Conservation (phyloP, 2,329 filamentous ascomycete genomes). For the Neopestalotiopsis clavispora region DNA sequence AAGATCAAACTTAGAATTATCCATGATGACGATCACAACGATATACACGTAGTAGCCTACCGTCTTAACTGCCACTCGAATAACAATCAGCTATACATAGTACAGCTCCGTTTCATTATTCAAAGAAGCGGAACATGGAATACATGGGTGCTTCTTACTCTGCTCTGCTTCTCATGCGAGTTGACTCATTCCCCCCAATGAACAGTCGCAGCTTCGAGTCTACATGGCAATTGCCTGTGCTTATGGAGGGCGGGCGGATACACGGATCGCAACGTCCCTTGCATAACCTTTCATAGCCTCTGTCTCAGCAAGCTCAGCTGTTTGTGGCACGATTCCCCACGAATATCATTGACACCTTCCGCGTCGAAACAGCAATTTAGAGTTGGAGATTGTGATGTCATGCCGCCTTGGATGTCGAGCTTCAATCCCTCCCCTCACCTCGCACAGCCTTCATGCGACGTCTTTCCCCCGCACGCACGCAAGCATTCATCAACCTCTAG, state of each 20-base stretch:
- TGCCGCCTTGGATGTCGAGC: background rate
- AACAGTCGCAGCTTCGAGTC: too few species aligned
- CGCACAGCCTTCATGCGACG: background rate
- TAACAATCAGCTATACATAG: too few species aligned
- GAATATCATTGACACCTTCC: background rate
- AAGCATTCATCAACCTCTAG: background rate
- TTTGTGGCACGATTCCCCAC: background rate
- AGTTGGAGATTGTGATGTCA: conserved; percentile 14
- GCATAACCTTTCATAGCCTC: background rate
- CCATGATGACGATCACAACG: too few species aligned
- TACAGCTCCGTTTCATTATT: too few species aligned
- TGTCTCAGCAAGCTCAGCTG: background rate
- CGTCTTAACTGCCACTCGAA: background rate
- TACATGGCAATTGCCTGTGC: too few species aligned
- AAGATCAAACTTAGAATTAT: too few species aligned
- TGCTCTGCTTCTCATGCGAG: too few species aligned
- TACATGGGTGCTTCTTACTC: too few species aligned
- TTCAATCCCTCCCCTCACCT: conserved; percentile 1
- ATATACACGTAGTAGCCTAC: too few species aligned
- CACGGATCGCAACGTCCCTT: background rate
- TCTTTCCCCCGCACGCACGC: background rate
- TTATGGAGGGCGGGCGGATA: background rate
- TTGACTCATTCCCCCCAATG: too few species aligned
- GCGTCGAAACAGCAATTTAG: conserved; percentile 1
- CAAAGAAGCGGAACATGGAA: too few species aligned